phyloP scores from a whole-genome alignment of 2,329 filamentous ascomycete species.

The Epichloe sibirici region DNA sequence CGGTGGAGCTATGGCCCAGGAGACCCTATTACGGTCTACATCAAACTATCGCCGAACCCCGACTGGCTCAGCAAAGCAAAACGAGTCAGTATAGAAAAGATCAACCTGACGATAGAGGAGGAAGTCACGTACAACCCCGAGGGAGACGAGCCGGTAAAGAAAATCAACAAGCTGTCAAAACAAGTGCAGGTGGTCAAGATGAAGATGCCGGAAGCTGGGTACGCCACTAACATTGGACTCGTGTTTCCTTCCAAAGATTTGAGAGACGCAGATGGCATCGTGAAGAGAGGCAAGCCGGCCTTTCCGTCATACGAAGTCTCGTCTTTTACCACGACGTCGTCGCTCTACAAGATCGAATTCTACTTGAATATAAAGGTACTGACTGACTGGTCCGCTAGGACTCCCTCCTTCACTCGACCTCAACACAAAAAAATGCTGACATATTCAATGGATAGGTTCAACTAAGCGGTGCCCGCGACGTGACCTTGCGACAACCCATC shows the following conservation, averaged over 20 bases:
- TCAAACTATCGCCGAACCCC: constrained; percentile 83
- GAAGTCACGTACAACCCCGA: constrained; percentile 98
- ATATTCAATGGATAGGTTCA: constrained; percentile 50
- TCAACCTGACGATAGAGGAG: constrained; percentile 88
- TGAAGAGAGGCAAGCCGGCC: constrained; percentile 71
- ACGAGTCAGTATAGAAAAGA: constrained; percentile 85
- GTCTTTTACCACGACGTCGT: constrained; percentile 88
- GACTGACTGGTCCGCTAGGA: neutral
- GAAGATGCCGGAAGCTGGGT: constrained; percentile 81
- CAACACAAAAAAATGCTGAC: constrained; percentile 9
- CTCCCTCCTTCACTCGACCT: neutral
- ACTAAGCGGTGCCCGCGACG: constrained; percentile 78
- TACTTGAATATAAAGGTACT: constrained; percentile 82
- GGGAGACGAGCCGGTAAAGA: constrained; percentile 86
- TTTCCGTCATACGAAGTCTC: constrained; percentile 83
- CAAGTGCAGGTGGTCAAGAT: constrained; percentile 70
- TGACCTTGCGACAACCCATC: constrained; percentile 79
- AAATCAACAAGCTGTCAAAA: constrained; percentile 76
- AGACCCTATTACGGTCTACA: constrained; percentile 91
- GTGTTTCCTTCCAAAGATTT: constrained; percentile 85
- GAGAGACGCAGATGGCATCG: constrained; percentile 74
- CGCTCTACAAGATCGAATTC: constrained; percentile 96
- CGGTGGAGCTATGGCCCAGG: constrained; percentile 94
- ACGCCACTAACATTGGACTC: constrained; percentile 82
- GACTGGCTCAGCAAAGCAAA: constrained; percentile 86